These are phyloP conservation scores for Purpureocillium lavendulum DNA, from an alignment of 2,329 filamentous ascomycete genomes.

Conservation along the genomic window DNA sequence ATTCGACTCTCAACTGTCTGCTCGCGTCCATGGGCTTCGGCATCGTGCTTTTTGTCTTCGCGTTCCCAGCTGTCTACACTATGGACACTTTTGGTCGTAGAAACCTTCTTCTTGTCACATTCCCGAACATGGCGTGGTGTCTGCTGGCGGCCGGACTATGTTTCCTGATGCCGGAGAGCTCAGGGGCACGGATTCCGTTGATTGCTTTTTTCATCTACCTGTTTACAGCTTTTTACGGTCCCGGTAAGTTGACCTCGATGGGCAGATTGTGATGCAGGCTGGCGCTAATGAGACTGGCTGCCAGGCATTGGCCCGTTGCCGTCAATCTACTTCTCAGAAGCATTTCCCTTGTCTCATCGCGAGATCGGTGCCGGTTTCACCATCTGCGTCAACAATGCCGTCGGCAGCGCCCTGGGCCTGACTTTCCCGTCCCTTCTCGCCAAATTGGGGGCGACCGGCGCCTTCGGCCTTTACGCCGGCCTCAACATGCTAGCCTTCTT, in stretches of 20 bases:
- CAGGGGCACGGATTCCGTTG: constrained; percentile 31
- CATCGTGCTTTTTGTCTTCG: constrained; percentile 43
- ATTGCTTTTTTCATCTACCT: constrained; percentile 43
- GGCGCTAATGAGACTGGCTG: no score
- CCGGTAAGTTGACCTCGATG: constrained; percentile 17
- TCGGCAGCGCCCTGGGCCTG: constrained; percentile 19
- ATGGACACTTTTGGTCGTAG: constrained; percentile 45
- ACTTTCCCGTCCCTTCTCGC: constrained; percentile 38
- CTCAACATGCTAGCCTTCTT: constrained; percentile 52
- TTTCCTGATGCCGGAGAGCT: constrained; percentile 33
- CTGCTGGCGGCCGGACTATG: constrained; percentile 28
- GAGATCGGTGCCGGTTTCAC: constrained; percentile 25
- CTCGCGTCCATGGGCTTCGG: constrained; percentile 46
- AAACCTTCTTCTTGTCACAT: constrained; percentile 26
- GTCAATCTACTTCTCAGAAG: constrained; percentile 42
- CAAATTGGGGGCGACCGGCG: constrained; percentile 27
- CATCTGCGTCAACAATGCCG: constrained; percentile 20
- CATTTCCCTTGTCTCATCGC: constrained; percentile 46
- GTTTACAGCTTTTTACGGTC: constrained; percentile 34
- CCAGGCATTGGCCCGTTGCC: constrained; percentile 21
- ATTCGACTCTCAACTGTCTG: constrained; percentile 28
- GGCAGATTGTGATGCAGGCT: no score
- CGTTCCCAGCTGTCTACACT: constrained; percentile 43
- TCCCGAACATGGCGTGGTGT: constrained; percentile 22
- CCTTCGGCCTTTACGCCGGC: constrained; percentile 53